Evolutionary conservation across 768 basidiomycete species (phyloP).

Genomic region (Gymnopilus junonius): DNA sequence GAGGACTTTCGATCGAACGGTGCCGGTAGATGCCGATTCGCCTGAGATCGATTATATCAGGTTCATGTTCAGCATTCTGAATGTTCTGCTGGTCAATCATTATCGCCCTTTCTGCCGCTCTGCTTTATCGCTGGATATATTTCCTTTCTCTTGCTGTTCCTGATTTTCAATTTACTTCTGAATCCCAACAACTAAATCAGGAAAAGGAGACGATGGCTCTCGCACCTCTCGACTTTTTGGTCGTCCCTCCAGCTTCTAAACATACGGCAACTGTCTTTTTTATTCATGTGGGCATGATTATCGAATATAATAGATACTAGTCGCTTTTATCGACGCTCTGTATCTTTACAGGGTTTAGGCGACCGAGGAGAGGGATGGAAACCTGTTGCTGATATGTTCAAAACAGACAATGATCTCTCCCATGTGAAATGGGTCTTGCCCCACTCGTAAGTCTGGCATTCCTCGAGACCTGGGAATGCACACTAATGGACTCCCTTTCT

Average conservation of each 20-base stretch:
- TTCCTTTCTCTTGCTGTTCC: constrained; percentile 15
- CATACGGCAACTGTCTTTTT: constrained; percentile 92
- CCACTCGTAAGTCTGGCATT: constrained; percentile 60
- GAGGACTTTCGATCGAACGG: constrained; percentile 2
- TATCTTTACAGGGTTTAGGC: constrained; percentile 64
- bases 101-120: constrained; percentile 26
- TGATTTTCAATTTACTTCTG: constrained; percentile 5
- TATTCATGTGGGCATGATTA: constrained; percentile 67
- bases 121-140: constrained; percentile 27
- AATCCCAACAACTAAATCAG: constrained; percentile 10
- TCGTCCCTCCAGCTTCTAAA: constrained; percentile 55
- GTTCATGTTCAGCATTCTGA: constrained; percentile 25
- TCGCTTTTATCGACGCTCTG: constrained; percentile 13
- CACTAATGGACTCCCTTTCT: neutral
- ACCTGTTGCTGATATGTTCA: constrained; percentile 74
- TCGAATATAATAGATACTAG: constrained; percentile 1
- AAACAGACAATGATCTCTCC: constrained; percentile 51
- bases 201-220: constrained; percentile 31
- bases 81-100: constrained; percentile 29
- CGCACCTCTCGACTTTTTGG: constrained; percentile 50
- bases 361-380: constrained; percentile 79
- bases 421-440: constrained; percentile 93
- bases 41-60: constrained; percentile 46
- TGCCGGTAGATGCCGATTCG: constrained; percentile 49
- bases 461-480: neutral